Evolutionary conservation across 306 rosid species (phyloP).

Genomic region (Arachis hypogaea): DNA sequence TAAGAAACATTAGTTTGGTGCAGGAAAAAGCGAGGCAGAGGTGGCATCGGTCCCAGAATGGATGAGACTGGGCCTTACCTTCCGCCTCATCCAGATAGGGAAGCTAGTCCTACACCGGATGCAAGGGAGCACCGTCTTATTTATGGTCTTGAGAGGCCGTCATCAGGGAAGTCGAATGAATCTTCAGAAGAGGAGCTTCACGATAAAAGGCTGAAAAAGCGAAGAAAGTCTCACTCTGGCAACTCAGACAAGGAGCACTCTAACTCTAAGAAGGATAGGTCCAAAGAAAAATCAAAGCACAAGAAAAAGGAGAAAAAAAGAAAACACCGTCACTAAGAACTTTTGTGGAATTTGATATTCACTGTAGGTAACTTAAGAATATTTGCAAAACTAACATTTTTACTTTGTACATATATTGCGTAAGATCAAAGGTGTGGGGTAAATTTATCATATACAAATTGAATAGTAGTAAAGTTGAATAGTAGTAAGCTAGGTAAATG

Average conservation of each 20-base stretch:
- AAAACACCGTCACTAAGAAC: slow-evolving; percentile 50
- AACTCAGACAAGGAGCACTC: slow-evolving; percentile 54
- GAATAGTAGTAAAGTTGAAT: no score
- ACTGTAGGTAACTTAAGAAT: not conserved
- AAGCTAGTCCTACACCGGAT: slow-evolving; percentile 40
- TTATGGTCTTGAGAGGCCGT: slow-evolving; percentile 54
- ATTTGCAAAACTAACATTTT: not conserved
- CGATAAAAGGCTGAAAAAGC: slow-evolving; percentile 51
- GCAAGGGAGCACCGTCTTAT: slow-evolving; percentile 38
- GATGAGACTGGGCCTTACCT: slow-evolving; percentile 96
- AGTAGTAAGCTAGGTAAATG: no score
- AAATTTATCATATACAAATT: no score
- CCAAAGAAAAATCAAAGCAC: slow-evolving; percentile 58
- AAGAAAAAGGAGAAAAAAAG: slow-evolving; percentile 65
- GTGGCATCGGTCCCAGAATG: slow-evolving; percentile 93
- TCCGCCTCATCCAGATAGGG: slow-evolving; percentile 50
- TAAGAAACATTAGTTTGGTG: slow-evolving; percentile 25
- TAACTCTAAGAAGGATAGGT: slow-evolving; percentile 56
- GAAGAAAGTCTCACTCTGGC: slow-evolving; percentile 46
- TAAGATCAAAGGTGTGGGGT: no score
- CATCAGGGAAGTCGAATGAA: slow-evolving; percentile 35
- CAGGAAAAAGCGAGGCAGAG: slow-evolving; percentile 96
- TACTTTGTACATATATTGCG: not conserved
- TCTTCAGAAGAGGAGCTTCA: slow-evolving; percentile 64
- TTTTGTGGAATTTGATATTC: not conserved